These are phyloP conservation scores for Geotrichum carabidarum DNA, from an alignment of 1,139 yeast genomes.

Conservation along the genomic window DNA sequence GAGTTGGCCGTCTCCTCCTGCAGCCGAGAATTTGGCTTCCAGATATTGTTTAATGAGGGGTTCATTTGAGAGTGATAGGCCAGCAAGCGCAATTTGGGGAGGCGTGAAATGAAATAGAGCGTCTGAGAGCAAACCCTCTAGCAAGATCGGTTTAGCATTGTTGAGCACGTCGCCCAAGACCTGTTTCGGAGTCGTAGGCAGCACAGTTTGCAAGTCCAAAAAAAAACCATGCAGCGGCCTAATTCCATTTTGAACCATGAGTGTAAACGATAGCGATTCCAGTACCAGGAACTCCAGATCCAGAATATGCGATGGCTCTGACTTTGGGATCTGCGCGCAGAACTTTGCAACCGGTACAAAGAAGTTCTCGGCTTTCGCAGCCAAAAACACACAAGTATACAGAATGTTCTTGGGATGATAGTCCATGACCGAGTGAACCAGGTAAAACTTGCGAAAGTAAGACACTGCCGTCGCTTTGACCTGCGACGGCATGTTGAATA, in stretches of 20 bases:
- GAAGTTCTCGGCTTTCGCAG: slow-evolving; percentile 88
- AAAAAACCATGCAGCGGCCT: slow-evolving; percentile 88
- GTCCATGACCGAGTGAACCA: slow-evolving; percentile 76
- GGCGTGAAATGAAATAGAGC: slow-evolving; percentile 77
- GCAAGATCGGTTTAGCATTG: slow-evolving; percentile 57
- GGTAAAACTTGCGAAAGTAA: slow-evolving; percentile 74
- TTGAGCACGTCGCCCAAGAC: slow-evolving; percentile 49
- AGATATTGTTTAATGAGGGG: slow-evolving; percentile 63
- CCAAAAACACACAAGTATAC: slow-evolving; percentile 78
- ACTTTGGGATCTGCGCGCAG: slow-evolving; percentile 60
- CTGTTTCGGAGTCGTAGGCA: slow-evolving; percentile 30
- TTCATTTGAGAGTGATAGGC: slow-evolving; percentile 62
- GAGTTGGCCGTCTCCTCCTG: neutral
- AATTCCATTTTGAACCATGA: slow-evolving; percentile 82
- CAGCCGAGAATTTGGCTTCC: slow-evolving; percentile 45
- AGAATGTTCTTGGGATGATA: slow-evolving; percentile 79
- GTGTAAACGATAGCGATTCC: slow-evolving; percentile 69
- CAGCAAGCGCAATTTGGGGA: slow-evolving; percentile 91
- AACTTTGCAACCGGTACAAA: slow-evolving; percentile 84
- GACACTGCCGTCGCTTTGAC: slow-evolving; percentile 79
- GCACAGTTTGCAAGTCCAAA: slow-evolving; percentile 71
- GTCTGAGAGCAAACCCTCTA: slow-evolving; percentile 67
- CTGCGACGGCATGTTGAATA: slow-evolving; percentile 58
- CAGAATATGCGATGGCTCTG: slow-evolving; percentile 58
- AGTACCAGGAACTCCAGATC: slow-evolving; percentile 73